Evolutionary conservation across 306 rosid species (phyloP).

Genomic region (Alnus rubra): DNA sequence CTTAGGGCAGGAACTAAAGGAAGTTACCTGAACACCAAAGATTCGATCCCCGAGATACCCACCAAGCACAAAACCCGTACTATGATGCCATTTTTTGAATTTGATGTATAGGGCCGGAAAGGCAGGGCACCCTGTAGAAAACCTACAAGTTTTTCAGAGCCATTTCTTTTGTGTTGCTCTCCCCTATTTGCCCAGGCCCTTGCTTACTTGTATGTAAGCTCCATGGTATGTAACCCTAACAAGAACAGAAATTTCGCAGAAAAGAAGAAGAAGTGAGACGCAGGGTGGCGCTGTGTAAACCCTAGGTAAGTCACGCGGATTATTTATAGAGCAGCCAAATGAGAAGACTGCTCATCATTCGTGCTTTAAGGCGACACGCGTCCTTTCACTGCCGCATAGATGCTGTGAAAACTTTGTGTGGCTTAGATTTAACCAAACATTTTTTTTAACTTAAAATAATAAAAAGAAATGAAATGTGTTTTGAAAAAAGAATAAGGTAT

Average conservation of each 20-base stretch:
- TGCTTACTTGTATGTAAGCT: background rate
- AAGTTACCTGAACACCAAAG: constrained; percentile 5
- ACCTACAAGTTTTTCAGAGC: constrained; percentile 86
- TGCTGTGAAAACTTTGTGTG: too few relatives aligned
- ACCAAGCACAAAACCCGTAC: constrained; percentile 80
- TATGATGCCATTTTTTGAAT: constrained; percentile 65
- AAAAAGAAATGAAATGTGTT: too few relatives aligned
- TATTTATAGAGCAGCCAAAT: background rate
- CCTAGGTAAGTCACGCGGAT: too few relatives aligned
- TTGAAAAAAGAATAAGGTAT: too few relatives aligned
- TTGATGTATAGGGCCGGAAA: constrained; percentile 50
- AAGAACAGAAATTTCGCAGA: background rate
- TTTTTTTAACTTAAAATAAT: too few relatives aligned
- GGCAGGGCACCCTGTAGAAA: constrained; percentile 78
- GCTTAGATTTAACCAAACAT: too few relatives aligned
- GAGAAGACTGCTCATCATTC: background rate
- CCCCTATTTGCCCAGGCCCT: constrained; percentile 71
- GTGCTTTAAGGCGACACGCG: background rate
- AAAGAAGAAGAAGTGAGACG: background rate
- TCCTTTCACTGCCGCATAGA: too few relatives aligned
- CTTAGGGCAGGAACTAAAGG: background rate
- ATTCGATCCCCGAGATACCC: constrained; percentile 30
- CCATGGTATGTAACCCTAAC: background rate
- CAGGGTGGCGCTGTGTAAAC: background rate
- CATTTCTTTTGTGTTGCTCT: constrained; percentile 44